These are phyloP conservation scores for Breynia disticha DNA, from an alignment of 441 rosid species.

Conservation along the genomic window DNA sequence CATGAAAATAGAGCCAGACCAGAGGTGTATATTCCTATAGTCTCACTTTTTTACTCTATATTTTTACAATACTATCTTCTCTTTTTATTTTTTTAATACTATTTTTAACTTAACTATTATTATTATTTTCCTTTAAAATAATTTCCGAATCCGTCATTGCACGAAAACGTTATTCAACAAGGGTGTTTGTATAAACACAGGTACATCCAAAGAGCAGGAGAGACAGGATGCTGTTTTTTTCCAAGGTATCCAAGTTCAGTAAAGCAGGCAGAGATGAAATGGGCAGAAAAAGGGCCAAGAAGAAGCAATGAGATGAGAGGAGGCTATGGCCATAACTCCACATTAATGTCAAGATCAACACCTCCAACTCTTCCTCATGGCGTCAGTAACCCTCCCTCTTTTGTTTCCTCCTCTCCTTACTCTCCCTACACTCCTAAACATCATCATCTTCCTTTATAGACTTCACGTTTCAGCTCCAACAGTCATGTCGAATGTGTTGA, in stretches of 20 bases:
- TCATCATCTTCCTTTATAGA: slow-evolving; percentile 15
- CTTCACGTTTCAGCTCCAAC: too few species aligned
- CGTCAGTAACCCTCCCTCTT: slow-evolving; percentile 26
- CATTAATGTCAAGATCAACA: slow-evolving; percentile 22
- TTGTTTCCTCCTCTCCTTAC: slow-evolving; percentile 25
- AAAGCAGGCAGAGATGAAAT: slow-evolving; percentile 49
- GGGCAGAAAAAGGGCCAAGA: slow-evolving; percentile 70
- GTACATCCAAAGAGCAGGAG: slow-evolving; percentile 51
- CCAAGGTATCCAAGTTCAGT: slow-evolving; percentile 26
- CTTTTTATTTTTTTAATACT: too few species aligned
- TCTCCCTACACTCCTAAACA: slow-evolving; percentile 29
- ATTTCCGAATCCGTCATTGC: too few species aligned
- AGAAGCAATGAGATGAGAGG: slow-evolving; percentile 23
- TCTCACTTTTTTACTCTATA: too few species aligned
- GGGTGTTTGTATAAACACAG: slow-evolving; percentile 15
- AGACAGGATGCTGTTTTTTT: slow-evolving; percentile 26
- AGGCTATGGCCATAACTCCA: slow-evolving; percentile 15
- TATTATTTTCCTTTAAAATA: neutral
- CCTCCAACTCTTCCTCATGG: slow-evolving; percentile 14
- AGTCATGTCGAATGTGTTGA: too few species aligned
- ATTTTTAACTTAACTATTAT: too few species aligned
- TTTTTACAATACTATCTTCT: too few species aligned
- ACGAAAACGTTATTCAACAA: too few species aligned
- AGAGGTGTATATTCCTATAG: too few species aligned
- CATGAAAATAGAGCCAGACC: too few species aligned